phyloP scores from a whole-genome alignment of 2,329 filamentous ascomycete species.

The Talaromyces funiculosus region DNA sequence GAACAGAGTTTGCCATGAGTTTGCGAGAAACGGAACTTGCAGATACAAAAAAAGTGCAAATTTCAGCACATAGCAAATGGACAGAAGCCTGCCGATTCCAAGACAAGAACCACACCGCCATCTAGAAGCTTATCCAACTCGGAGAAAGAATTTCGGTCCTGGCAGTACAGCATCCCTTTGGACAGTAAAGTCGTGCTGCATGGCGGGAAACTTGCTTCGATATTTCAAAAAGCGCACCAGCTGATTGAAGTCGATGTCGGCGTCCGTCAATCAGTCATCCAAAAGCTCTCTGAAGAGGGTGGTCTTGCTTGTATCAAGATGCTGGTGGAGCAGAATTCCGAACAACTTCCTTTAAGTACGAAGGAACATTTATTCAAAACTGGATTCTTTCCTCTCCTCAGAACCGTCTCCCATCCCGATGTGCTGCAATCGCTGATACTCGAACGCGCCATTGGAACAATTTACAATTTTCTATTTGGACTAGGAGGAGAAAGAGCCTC shows the following conservation, averaged over 20 bases:
- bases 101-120: neutral
- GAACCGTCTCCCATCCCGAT: constrained; percentile 36
- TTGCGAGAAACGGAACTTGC: constrained; percentile 2
- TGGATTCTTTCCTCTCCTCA: constrained; percentile 38
- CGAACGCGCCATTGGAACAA: constrained; percentile 37
- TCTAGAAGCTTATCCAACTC: neutral
- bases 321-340: constrained; percentile 20
- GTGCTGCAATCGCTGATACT: constrained; percentile 40
- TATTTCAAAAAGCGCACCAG: constrained; percentile 23
- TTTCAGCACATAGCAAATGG: neutral
- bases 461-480: constrained; percentile 44
- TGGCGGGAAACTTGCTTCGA: constrained; percentile 10
- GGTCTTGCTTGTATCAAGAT: constrained; percentile 27
- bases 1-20: neutral
- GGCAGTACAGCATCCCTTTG: neutral
- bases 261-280: constrained; percentile 26
- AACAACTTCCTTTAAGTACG: constrained; percentile 13
- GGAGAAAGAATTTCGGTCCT: neutral
- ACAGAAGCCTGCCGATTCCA: no score
- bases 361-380: constrained; percentile 18
- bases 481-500: constrained; percentile 33
- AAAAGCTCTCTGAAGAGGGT: constrained; percentile 23
- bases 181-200: neutral
- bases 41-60: constrained; percentile 4
- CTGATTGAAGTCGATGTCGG: constrained; percentile 22